These are phyloP conservation scores for Phyllostachys edulis DNA, from an alignment of 176 grass and related monocot genomes.

Conservation along the genomic window DNA sequence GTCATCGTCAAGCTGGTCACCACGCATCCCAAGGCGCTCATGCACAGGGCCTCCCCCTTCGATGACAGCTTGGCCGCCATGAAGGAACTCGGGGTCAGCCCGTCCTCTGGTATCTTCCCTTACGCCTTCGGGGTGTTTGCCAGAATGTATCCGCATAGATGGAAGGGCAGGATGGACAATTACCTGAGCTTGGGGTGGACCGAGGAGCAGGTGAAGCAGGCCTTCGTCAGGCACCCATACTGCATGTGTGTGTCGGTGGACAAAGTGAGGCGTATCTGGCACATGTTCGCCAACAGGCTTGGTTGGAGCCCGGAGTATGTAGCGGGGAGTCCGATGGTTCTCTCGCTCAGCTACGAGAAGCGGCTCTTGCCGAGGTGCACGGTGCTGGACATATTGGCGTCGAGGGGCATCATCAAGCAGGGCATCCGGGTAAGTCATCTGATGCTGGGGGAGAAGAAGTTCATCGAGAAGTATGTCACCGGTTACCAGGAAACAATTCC, in stretches of 20 bases:
- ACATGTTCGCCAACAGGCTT: conserved; percentile 48
- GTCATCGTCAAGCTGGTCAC: conserved; percentile 36
- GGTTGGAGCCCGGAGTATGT: conserved; percentile 40
- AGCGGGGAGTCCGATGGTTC: background rate
- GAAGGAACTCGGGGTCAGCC: conserved; percentile 35
- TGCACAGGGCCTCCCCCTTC: conserved; percentile 16
- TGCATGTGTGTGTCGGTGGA: conserved; percentile 49
- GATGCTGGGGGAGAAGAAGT: conserved; percentile 23
- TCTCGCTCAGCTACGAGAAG: conserved; percentile 59
- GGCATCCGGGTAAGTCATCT: conserved; percentile 19
- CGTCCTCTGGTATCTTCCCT: conserved; percentile 37
- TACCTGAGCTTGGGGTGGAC: conserved; percentile 66
- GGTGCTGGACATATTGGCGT: conserved; percentile 44
- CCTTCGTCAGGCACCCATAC: conserved; percentile 52
- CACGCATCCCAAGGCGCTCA: conserved; percentile 26
- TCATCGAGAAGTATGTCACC: conserved; percentile 40
- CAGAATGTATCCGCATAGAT: background rate
- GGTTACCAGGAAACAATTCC: conserved; percentile 36
- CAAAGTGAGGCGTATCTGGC: conserved; percentile 47
- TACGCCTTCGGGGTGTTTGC: conserved; percentile 37
- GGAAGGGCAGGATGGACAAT: conserved; percentile 41
- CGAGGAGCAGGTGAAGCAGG: conserved; percentile 38
- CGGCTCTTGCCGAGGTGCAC: conserved; percentile 47
- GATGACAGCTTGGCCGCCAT: conserved; percentile 23
- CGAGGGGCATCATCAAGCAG: conserved; percentile 16